A percentile compares a stretch with the other conserved stretches of the same genome.
phyloP scores from a whole-genome alignment of 331 rosid species.

The Pyracantha coccinea region DNA sequence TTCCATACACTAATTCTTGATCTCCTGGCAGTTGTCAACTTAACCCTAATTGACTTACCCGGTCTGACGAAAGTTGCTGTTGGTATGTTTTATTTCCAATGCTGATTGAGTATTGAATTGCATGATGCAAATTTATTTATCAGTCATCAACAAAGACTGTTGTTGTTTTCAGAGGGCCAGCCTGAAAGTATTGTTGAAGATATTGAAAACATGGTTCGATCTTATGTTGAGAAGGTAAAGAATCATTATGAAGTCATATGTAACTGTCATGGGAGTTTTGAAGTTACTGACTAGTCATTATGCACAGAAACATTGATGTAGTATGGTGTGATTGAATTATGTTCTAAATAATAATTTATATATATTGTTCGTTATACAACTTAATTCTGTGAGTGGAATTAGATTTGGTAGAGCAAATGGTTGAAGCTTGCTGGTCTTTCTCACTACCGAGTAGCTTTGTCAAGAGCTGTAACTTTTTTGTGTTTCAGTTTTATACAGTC shows the following conservation, averaged over 20 bases:
- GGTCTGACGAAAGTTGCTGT: constrained; percentile 97
- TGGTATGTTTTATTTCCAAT: constrained; percentile 47
- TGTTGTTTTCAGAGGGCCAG: constrained; percentile 68
- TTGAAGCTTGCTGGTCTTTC: not conserved
- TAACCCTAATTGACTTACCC: constrained; percentile 89
- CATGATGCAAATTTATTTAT: not conserved
- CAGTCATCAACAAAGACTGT: constrained; percentile 3
- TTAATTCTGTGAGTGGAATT: not conserved
- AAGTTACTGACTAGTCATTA: not conserved
- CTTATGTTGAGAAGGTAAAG: constrained; percentile 82
- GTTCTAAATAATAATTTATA: no score
- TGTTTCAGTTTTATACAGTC: not conserved
- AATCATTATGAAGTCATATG: not conserved
- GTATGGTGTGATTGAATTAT: not conserved
- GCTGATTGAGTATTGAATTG: not conserved
- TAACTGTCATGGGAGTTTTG: not conserved
- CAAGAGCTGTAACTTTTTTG: not conserved
- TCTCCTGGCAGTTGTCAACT: constrained; percentile 83
- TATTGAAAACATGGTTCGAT: constrained; percentile 84
- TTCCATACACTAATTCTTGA: constrained; percentile 17
- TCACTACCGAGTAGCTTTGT: not conserved
- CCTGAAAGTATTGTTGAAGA: constrained; percentile 80
- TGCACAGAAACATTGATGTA: not conserved
- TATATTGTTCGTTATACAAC: not conserved
- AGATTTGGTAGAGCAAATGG: not conserved